Evolutionary conservation across 192 early-diverging fungal species (phyloP), one percentile per base, ranked within the genome.

Genomic region (Backusella liffmaniae): DNA sequence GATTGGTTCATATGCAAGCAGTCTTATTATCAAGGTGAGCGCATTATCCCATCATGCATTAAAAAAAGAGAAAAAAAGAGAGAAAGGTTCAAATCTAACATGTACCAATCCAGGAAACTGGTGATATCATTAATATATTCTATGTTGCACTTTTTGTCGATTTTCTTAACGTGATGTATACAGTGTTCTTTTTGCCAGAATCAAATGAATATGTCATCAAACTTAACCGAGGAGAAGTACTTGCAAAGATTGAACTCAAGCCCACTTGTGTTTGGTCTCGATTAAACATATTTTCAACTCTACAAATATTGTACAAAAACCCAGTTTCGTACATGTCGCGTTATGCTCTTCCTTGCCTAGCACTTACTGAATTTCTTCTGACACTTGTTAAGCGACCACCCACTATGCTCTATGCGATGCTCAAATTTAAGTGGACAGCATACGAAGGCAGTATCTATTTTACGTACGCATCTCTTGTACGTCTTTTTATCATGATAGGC

Each of bases 401-500:
- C 23, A 74, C 74, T 7, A 41, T 82, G 21, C 72, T 87, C 0
- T 87, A 87, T 74, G 83, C 86, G 3, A 84, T 81, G 79, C 30
- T 77, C 18, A 70, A 76, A 39, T 87, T 87, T 73, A 46, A 79
- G 70, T 87, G 86, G 86, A 81, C 80, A 13, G 78, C 81, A 9
- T 78, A 83, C 13, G 86, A 87, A 62, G 83, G 79, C 21, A 83
- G 86, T 15, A 62, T 84, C 12, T 67, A 79, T 42, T 76, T 79
- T 18, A 77, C 74, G 5, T 35, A 77, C 53, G 26, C 66, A 0
- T 80, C 81, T 0, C 18, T 75, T 9, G 66, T 79, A 21, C 82
- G 84, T 2, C 74, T 87, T 0, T 3, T 84, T 15, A 73, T 82
- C 0, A 42, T 85, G 10, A 34, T 87, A 10, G 21, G 75, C 2